Base-by-base conservation (phyloP, 139 green algal genomes). In the Desmodesmus armatus region DNA sequence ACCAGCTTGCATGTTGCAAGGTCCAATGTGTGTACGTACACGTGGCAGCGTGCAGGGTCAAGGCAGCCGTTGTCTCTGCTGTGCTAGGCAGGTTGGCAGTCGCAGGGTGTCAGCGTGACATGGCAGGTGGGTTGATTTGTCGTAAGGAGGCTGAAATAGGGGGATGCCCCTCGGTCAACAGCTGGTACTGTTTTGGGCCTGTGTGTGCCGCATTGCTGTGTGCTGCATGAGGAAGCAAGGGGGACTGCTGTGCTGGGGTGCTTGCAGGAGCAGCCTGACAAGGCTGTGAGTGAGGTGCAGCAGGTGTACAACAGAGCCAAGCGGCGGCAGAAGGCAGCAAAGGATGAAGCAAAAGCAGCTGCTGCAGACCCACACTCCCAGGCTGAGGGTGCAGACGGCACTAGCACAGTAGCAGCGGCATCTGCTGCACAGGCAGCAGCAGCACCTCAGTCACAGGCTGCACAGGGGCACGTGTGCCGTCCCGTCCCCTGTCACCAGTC, bases 371-470 rank as follows among this genome's bases (percentile, higher is more conserved):
- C 47, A 13, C 47, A 55, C n/a, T n/a, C n/a, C n/a, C n/a, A n/a
- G n/a, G n/a, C n/a, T n/a, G n/a, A n/a, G n/a, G n/a, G n/a, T n/a
- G n/a, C n/a, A n/a, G n/a, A n/a, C n/a, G n/a, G n/a, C n/a, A n/a
- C n/a, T n/a, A n/a, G n/a, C n/a, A n/a, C n/a, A n/a, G n/a, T n/a
- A n/a, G n/a, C n/a, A n/a, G n/a, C n/a, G n/a, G n/a, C n/a, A n/a
- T n/a, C n/a, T n/a, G n/a, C n/a, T n/a, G n/a, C n/a, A n/a, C 40
- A 39, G 39, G 70, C 15, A 58, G 40, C 40, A 77, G 69, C 69
- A 78, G 70, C 70, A 78, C 39, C 40, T 19, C n/a, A n/a, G 41
- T n/a, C 72, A 66, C 33, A 43, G n/a, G 44, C 72, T 31, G 72
- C 31, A 44, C 49, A n/a, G 44, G 58, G 19, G 49, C 31, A 7